A percentile compares a stretch with the other conserved stretches of the same genome.
Evolutionary conservation across 352 stramenopile genomes (phyloP).

Genomic region (Pythium volutum): DNA sequence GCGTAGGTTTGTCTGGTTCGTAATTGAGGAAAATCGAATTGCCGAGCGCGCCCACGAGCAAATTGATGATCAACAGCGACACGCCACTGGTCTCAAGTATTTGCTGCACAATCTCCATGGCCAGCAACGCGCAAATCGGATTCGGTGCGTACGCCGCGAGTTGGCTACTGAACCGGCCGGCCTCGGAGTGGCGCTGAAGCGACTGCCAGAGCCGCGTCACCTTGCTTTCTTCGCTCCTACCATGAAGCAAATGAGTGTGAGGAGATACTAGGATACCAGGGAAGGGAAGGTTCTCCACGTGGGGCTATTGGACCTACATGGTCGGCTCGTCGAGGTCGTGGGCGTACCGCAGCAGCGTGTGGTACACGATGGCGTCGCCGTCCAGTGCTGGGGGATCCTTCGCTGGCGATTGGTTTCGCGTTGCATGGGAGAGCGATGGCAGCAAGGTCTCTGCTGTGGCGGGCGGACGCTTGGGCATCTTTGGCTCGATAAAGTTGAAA

Average conservation of each 20-base stretch:
- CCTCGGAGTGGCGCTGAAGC: slow-evolving; percentile 57
- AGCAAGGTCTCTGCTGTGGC: neutral
- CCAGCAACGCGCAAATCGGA: slow-evolving; percentile 54
- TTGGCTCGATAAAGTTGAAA: slow-evolving; percentile 68
- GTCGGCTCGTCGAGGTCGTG: slow-evolving; percentile 15
- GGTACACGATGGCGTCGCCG: slow-evolving; percentile 20
- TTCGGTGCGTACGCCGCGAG: slow-evolving; percentile 35
- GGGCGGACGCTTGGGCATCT: slow-evolving; percentile 4
- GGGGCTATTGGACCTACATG: slow-evolving; percentile 6
- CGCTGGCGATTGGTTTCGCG: neutral
- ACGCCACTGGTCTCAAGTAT: slow-evolving; percentile 32
- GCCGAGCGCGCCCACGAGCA: slow-evolving; percentile 50
- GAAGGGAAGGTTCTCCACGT: neutral
- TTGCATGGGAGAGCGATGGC: neutral
- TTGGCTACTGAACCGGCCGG: slow-evolving; percentile 35
- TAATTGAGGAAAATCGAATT: slow-evolving; percentile 64
- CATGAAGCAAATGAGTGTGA: neutral
- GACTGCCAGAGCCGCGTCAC: slow-evolving; percentile 51
- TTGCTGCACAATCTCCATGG: slow-evolving; percentile 44
- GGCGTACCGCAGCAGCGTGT: slow-evolving; percentile 18
- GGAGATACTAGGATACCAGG: neutral
- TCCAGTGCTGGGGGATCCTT: neutral
- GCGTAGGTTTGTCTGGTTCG: slow-evolving; percentile 32
- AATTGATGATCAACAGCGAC: slow-evolving; percentile 34
- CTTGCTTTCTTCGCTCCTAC: slow-evolving; percentile 46